Percentiles rank a stretch among this genome's conserved stretches.
Conservation (phyloP, 2,329 filamentous ascomycete genomes). For the Trichoderma cornu-damae region DNA sequence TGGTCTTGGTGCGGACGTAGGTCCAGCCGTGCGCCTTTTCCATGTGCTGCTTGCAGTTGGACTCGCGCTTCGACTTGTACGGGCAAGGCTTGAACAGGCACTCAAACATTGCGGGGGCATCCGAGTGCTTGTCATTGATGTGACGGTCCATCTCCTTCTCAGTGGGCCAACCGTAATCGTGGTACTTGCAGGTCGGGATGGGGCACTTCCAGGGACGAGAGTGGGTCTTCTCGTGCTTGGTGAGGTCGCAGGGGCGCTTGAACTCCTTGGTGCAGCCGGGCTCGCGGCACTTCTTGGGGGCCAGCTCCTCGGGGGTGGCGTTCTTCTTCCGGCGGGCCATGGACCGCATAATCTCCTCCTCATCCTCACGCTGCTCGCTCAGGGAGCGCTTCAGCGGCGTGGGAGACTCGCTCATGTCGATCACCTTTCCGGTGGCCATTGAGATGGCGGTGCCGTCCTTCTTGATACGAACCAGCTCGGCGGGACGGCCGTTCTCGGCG, state of each 20-base stretch:
- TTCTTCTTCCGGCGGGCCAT: slow-evolving; percentile 97
- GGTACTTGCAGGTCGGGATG: slow-evolving; percentile 78
- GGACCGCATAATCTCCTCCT: slow-evolving; percentile 78
- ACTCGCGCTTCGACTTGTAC: slow-evolving; percentile 92
- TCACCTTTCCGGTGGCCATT: slow-evolving; percentile 62
- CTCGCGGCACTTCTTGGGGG: slow-evolving; percentile 71
- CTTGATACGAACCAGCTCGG: slow-evolving; percentile 76
- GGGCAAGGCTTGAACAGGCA: slow-evolving; percentile 80
- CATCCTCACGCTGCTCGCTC: slow-evolving; percentile 66
- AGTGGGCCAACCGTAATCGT: slow-evolving; percentile 86
- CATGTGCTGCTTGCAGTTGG: slow-evolving; percentile 98
- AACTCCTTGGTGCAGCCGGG: slow-evolving; percentile 82
- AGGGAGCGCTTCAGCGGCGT: slow-evolving; percentile 60
- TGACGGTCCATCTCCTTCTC: slow-evolving; percentile 97
- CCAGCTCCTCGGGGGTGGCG: slow-evolving; percentile 75
- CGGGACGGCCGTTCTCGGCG: slow-evolving; percentile 72
- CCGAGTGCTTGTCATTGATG: slow-evolving; percentile 91
- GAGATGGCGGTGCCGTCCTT: slow-evolving; percentile 77
- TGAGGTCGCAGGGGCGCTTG: slow-evolving; percentile 93
- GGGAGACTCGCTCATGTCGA: slow-evolving; percentile 51
- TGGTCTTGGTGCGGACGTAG: slow-evolving; percentile 91
- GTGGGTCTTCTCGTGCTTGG: slow-evolving; percentile 98
- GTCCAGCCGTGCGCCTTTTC: slow-evolving; percentile 90
- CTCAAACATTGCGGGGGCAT: slow-evolving; percentile 71
- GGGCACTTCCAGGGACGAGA: slow-evolving; percentile 94